phyloP scores from a whole-genome alignment of 2,329 filamentous ascomycete species.

The Cercospora zeina region DNA sequence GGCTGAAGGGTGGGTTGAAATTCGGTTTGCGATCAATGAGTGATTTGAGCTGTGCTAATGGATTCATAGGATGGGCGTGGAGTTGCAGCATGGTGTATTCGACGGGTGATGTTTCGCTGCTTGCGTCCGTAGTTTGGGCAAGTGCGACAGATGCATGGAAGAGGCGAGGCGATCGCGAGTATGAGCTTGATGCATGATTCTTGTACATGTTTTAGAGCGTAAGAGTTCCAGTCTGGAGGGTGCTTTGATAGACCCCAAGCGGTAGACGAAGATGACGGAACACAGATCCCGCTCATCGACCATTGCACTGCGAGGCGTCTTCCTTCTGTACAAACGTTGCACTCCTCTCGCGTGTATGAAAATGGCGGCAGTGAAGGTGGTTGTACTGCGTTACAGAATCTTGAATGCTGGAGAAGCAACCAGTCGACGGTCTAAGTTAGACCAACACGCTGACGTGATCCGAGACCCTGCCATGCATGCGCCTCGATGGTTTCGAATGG shows the following conservation, averaged over 20 bases:
- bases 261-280: neutral
- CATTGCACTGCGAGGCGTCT: neutral
- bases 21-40: neutral
- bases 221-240: neutral
- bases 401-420: neutral
- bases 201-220: neutral
- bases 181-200: neutral
- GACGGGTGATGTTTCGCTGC: constrained; percentile 60
- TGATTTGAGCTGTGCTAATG: constrained; percentile 21
- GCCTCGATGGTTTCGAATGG: too few relatives aligned
- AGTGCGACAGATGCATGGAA: neutral
- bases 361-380: neutral
- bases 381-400: neutral
- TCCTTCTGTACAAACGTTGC: neutral
- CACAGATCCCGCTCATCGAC: neutral
- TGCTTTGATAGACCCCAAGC: neutral
- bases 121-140: neutral
- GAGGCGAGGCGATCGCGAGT: neutral
- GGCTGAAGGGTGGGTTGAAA: constrained; percentile 58
- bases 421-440: neutral
- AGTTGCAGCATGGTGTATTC: constrained; percentile 85
- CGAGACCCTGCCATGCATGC: too few relatives aligned
- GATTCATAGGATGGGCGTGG: constrained; percentile 73
- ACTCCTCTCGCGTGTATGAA: neutral
- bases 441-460: neutral